These are phyloP conservation scores for Tolypocladium amazonense DNA, from an alignment of 2,329 filamentous ascomycete genomes.

Conservation along the genomic window DNA sequence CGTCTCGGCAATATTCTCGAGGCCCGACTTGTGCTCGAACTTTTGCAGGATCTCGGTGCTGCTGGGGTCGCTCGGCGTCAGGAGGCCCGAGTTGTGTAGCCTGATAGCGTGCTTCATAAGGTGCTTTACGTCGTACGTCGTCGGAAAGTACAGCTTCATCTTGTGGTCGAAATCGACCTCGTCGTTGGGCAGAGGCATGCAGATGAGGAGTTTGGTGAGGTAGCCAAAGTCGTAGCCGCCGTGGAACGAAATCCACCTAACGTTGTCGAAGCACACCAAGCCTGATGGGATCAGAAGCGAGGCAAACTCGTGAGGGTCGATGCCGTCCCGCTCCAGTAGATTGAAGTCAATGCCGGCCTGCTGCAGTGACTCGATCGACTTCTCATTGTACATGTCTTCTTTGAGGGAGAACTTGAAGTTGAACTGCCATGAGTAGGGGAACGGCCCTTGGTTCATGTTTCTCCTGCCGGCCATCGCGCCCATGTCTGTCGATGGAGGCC, in stretches of 20 bases:
- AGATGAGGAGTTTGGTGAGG: constrained; percentile 84
- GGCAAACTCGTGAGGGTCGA: constrained; percentile 82
- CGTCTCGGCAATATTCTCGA: constrained; percentile 89
- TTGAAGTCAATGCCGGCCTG: constrained; percentile 89
- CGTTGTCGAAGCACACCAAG: constrained; percentile 74
- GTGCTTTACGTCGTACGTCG: constrained; percentile 92
- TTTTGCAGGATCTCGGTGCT: constrained; percentile 69
- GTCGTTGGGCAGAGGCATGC: constrained; percentile 73
- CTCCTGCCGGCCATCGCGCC: constrained; percentile 26
- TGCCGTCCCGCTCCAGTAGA: constrained; percentile 75
- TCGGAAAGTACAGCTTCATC: constrained; percentile 88
- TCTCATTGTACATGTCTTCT: constrained; percentile 95
- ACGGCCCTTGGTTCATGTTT: constrained; percentile 34
- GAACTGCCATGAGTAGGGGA: constrained; percentile 95
- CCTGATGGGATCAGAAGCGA: constrained; percentile 85
- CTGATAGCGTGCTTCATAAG: constrained; percentile 83
- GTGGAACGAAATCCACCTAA: constrained; percentile 96
- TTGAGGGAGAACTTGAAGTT: constrained; percentile 96
- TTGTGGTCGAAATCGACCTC: constrained; percentile 82
- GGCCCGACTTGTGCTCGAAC: constrained; percentile 80
- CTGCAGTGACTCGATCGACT: constrained; percentile 83
- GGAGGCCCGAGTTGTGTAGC: constrained; percentile 52
- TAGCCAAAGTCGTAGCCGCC: constrained; percentile 98
- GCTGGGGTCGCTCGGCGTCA: constrained; percentile 51
- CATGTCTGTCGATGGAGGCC: constrained; percentile 39